Percentiles rank a stretch among this genome's conserved stretches.
Conservation (phyloP, 148 eudicot genomes). For the Rhododendron simsii region DNA sequence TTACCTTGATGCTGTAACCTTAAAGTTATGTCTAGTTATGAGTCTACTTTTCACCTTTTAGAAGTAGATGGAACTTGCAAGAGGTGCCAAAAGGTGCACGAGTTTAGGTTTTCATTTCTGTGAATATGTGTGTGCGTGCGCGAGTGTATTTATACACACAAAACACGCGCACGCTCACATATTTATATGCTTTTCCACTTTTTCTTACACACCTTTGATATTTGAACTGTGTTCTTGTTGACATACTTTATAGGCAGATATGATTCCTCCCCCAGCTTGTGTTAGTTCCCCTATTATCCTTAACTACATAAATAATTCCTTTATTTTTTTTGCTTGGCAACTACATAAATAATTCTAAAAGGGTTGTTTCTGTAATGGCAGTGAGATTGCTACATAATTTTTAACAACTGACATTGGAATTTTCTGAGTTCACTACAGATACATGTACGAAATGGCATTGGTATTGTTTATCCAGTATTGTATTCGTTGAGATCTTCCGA, state of each 20-base stretch:
- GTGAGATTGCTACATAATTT: not conserved
- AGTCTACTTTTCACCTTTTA: not conserved
- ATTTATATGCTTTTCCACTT: too few relatives aligned
- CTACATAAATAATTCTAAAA: not conserved
- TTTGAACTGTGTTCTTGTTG: not conserved
- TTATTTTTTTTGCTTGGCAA: too few relatives aligned
- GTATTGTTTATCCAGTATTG: not conserved
- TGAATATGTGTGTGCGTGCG: too few relatives aligned
- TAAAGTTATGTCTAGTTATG: not conserved
- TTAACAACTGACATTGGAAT: not conserved
- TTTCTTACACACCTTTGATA: not conserved
- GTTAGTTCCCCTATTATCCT: not conserved
- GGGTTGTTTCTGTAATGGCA: not conserved
- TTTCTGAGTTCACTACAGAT: not conserved
- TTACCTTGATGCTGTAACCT: not conserved
- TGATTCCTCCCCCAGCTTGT: not conserved
- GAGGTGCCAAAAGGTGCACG: not conserved
- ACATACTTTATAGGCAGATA: not conserved
- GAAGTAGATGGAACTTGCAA: not conserved
- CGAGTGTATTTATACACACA: too few relatives aligned
- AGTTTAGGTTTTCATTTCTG: not conserved
- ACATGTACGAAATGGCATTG: not conserved
- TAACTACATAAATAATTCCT: not conserved
- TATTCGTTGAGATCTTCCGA: not conserved
- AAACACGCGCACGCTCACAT: too few relatives aligned